These are phyloP conservation scores for Spiraea crenata DNA, from an alignment of 331 rosid genomes.

Conservation along the genomic window DNA sequence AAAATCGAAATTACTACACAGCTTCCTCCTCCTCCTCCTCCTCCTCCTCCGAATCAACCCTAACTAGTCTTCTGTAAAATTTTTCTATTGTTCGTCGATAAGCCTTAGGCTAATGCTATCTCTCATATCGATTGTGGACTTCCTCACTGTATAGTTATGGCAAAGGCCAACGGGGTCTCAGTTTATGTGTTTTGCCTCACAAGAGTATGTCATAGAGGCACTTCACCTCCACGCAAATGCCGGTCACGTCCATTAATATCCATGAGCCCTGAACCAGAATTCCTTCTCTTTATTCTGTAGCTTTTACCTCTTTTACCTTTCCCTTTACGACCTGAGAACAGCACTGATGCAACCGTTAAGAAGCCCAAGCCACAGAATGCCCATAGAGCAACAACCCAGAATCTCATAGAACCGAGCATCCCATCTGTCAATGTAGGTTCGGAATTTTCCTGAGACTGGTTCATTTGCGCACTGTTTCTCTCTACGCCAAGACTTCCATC, in stretches of 20 bases:
- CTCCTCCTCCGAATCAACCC: neutral
- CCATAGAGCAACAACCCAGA: conserved; percentile 83
- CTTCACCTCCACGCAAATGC: conserved; percentile 45
- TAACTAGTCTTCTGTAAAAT: neutral
- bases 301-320: conserved; percentile 56
- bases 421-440: conserved; percentile 45
- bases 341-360: conserved; percentile 42
- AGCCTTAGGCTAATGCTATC: too few relatives aligned
- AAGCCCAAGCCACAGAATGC: conserved; percentile 74
- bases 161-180: conserved; percentile 8
- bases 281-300: conserved; percentile 64
- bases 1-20: neutral
- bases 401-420: conserved; percentile 61
- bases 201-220: conserved; percentile 29
- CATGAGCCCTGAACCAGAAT: conserved; percentile 47
- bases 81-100: neutral
- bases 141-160: neutral
- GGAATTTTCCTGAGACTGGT: conserved; percentile 30
- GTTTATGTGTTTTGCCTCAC: conserved; percentile 2
- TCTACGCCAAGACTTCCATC: conserved; percentile 31
- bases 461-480: conserved; percentile 22
- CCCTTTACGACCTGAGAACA: conserved; percentile 59
- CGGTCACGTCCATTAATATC: conserved; percentile 62
- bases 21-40: neutral
- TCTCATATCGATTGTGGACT: neutral